Conservation (phyloP, 345 rosid genomes). For the Acer yangbiense region DNA sequence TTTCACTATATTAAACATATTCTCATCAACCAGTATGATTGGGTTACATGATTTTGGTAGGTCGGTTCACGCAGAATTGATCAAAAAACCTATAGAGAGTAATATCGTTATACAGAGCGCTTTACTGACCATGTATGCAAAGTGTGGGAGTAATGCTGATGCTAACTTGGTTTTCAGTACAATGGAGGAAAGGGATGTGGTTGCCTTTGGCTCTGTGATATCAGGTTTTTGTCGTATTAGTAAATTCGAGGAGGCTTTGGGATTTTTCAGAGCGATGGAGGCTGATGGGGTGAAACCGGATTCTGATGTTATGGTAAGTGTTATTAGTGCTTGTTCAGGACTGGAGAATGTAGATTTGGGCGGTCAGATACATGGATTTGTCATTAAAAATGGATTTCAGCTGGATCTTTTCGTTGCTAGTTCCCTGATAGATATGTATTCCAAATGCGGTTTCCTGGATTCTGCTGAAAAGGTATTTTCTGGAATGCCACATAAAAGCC, state of each 20-base stretch:
- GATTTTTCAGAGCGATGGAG: slow-evolving; percentile 48
- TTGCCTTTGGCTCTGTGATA: slow-evolving; percentile 78
- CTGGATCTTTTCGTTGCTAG: slow-evolving; percentile 61
- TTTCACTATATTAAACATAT: slow-evolving; percentile 58
- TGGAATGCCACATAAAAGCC: slow-evolving; percentile 49
- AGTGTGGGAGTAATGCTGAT: slow-evolving; percentile 47
- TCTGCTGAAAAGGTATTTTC: slow-evolving; percentile 57
- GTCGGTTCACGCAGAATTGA: slow-evolving; percentile 63
- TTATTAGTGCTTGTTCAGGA: slow-evolving; percentile 55
- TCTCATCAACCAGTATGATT: slow-evolving; percentile 50
- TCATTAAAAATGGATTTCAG: slow-evolving; percentile 53
- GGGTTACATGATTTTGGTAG: slow-evolving; percentile 51
- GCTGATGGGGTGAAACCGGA: slow-evolving; percentile 53
- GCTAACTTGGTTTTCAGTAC: slow-evolving; percentile 46
- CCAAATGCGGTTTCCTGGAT: slow-evolving; percentile 62
- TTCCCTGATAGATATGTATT: slow-evolving; percentile 78
- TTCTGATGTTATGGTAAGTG: slow-evolving; percentile 62
- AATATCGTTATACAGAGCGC: slow-evolving; percentile 51
- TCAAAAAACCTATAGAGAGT: slow-evolving; percentile 50
- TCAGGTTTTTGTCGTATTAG: slow-evolving; percentile 66
- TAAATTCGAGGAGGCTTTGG: slow-evolving; percentile 55
- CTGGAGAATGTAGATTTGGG: slow-evolving; percentile 52
- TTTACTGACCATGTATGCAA: slow-evolving; percentile 57
- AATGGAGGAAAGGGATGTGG: slow-evolving; percentile 57
- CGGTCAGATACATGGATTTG: slow-evolving; percentile 51